phyloP scores from a whole-genome alignment of 2,329 filamentous ascomycete genomes.

The Ploettnerulaceae sp. region DNA sequence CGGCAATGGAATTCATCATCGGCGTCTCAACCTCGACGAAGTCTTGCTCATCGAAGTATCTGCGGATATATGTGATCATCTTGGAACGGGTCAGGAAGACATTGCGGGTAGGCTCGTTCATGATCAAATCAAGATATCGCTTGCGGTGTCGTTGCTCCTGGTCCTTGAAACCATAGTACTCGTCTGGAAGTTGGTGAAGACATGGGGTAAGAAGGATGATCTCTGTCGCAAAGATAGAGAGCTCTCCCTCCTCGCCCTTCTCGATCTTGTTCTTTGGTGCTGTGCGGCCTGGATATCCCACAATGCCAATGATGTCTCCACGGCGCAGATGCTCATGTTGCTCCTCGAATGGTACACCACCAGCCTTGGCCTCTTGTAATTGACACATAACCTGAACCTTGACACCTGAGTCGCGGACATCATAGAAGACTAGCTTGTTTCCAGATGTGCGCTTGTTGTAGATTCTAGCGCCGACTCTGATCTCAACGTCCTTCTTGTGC shows the following conservation, averaged over 20 bases:
- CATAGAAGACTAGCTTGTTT: slow-evolving; percentile 87
- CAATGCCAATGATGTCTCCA: slow-evolving; percentile 88
- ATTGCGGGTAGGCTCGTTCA: slow-evolving; percentile 78
- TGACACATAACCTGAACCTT: slow-evolving; percentile 93
- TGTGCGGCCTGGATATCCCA: slow-evolving; percentile 79
- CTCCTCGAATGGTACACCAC: slow-evolving; percentile 65
- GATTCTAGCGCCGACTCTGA: slow-evolving; percentile 79
- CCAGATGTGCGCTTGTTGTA: slow-evolving; percentile 82
- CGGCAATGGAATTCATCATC: slow-evolving; percentile 94
- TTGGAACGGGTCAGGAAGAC: slow-evolving; percentile 81
- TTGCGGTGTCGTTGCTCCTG: slow-evolving; percentile 90
- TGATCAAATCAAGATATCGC: slow-evolving; percentile 91
- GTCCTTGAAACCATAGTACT: slow-evolving; percentile 94
- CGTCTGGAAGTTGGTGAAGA: slow-evolving; percentile 82
- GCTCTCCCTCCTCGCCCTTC: slow-evolving; percentile 75
- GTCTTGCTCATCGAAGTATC: slow-evolving; percentile 80
- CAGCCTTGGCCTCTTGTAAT: slow-evolving; percentile 67
- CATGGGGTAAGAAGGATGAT: slow-evolving; percentile 84
- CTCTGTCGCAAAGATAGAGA: slow-evolving; percentile 88
- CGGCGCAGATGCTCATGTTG: slow-evolving; percentile 87
- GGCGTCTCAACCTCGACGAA: slow-evolving; percentile 96
- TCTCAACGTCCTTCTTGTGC: slow-evolving; percentile 65
- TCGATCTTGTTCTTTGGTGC: slow-evolving; percentile 83
- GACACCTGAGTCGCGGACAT: slow-evolving; percentile 68
- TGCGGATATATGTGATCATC: slow-evolving; percentile 81